These are phyloP conservation scores for Eutrema yunnanense DNA, from an alignment of 345 rosid genomes.

Conservation along the genomic window DNA sequence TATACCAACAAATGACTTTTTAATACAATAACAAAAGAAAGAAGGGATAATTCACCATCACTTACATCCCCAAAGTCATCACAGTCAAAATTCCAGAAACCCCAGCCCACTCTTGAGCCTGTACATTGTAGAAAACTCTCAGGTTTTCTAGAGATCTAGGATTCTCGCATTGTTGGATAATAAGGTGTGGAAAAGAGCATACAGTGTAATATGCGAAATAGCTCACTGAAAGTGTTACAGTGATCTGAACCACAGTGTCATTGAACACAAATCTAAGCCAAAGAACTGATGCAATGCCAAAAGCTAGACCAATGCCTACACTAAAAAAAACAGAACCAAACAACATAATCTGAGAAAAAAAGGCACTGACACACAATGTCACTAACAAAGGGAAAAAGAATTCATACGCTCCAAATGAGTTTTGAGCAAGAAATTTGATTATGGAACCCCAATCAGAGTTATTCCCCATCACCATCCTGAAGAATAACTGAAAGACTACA, in stretches of 20 bases:
- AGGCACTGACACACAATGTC: neutral
- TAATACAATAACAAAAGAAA: neutral
- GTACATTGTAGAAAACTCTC: slow-evolving; percentile 15
- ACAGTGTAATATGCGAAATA: slow-evolving; percentile 80
- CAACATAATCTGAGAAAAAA: slow-evolving; percentile 11
- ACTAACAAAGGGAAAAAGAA: slow-evolving; percentile 5
- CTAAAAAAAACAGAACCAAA: slow-evolving; percentile 38
- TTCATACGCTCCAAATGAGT: slow-evolving; percentile 83
- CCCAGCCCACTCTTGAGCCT: slow-evolving; percentile 87
- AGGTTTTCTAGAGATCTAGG: neutral
- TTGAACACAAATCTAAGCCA: slow-evolving; percentile 89
- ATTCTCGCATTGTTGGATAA: neutral
- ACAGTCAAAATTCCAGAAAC: slow-evolving; percentile 91
- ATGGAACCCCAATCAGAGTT: slow-evolving; percentile 50
- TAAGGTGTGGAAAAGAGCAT: slow-evolving; percentile 31
- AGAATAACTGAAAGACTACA: slow-evolving; percentile 84
- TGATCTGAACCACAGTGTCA: slow-evolving; percentile 81
- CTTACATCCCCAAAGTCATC: slow-evolving; percentile 96
- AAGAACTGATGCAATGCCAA: slow-evolving; percentile 75
- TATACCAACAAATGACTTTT: neutral
- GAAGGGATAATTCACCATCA: slow-evolving; percentile 15
- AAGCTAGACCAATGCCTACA: slow-evolving; percentile 84
- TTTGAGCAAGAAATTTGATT: slow-evolving; percentile 61
- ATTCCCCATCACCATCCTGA: slow-evolving; percentile 70
- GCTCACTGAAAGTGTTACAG: slow-evolving; percentile 89